phyloP scores from a whole-genome alignment of 768 basidiomycete species.

The Phaffia tasmanica region DNA sequence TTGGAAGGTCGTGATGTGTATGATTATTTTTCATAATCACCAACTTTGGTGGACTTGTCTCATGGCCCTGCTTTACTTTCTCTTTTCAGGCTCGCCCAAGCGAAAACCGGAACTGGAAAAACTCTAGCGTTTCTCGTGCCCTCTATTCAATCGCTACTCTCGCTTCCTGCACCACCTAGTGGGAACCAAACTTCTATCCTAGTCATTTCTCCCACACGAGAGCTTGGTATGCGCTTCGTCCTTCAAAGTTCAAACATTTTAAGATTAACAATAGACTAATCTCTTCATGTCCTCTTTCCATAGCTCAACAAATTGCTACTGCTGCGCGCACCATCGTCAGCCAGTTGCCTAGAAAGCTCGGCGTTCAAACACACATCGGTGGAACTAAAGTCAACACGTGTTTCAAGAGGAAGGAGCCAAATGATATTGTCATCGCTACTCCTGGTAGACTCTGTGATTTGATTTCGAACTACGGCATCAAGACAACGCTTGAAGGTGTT shows the following conservation, averaged over 20 bases:
- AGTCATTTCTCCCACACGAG: conserved; percentile 41
- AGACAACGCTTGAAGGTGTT: conserved; percentile 35
- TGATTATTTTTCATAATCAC: conserved; percentile 20
- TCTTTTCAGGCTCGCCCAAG: conserved; percentile 28
- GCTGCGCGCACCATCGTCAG: conserved; percentile 29
- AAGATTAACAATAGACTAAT: too few species aligned
- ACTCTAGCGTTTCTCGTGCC: conserved; percentile 42
- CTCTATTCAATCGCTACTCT: conserved; percentile 36
- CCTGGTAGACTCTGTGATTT: conserved; percentile 41
- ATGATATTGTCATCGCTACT: conserved; percentile 39
- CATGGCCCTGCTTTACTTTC: background rate
- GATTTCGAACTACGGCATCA: conserved; percentile 39
- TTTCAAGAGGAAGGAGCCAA: conserved; percentile 12
- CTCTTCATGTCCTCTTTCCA: too few species aligned
- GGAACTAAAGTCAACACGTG: conserved; percentile 23
- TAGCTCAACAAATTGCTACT: conserved; percentile 15
- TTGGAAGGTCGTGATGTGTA: background rate
- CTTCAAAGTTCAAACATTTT: too few species aligned
- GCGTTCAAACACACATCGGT: conserved; percentile 35
- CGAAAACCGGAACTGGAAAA: conserved; percentile 51
- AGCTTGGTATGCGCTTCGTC: conserved; percentile 39
- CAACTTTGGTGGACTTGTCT: too few species aligned
- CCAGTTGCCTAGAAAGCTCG: conserved; percentile 41
- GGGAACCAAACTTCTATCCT: conserved; percentile 34
- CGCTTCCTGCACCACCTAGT: conserved; percentile 27